Percentiles rank a stretch among this genome's conserved stretches.
Evolutionary conservation across 192 early-diverging fungal species (phyloP).

Genomic region (Rhizophlyctis rosea): DNA sequence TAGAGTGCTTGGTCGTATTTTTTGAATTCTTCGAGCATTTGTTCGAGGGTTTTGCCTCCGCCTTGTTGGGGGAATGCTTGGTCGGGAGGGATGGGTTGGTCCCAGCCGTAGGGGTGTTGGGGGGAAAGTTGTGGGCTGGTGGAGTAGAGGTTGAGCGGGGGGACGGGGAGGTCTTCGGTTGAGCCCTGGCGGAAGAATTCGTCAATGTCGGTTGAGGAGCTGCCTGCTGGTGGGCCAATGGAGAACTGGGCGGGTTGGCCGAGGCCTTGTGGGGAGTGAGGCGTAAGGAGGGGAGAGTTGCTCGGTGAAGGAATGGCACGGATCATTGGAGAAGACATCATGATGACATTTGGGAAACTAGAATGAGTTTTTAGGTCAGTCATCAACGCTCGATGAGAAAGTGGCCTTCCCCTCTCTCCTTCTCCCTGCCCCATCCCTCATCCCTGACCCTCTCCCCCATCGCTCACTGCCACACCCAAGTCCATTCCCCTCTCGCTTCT

Average conservation of each 20-base stretch:
- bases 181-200: not conserved
- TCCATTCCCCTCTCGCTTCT: too few species aligned
- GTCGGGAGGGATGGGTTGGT: too few species aligned
- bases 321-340: constrained; percentile 27
- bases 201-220: not conserved
- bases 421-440: too few species aligned
- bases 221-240: not conserved
- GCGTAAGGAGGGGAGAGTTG: constrained; percentile 13
- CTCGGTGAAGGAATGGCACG: constrained; percentile 27
- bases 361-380: too few species aligned
- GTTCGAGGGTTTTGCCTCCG: not conserved
- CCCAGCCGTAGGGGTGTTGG: too few species aligned
- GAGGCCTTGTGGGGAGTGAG: constrained; percentile 1
- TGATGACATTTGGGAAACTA: constrained; percentile 13
- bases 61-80: too few species aligned
- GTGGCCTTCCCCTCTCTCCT: too few species aligned
- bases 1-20: not conserved
- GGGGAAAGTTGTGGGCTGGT: too few species aligned
- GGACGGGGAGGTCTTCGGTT: not conserved
- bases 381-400: too few species aligned
- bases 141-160: too few species aligned
- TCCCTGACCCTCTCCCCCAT: too few species aligned
- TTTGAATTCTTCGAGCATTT: not conserved
- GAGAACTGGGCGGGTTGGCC: not conserved
- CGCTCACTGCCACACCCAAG: too few species aligned